Percentiles rank a stretch among this genome's conserved stretches.
Conservation (phyloP, 805 yeast genomes). For the Scheffersomyces coipomensis region DNA sequence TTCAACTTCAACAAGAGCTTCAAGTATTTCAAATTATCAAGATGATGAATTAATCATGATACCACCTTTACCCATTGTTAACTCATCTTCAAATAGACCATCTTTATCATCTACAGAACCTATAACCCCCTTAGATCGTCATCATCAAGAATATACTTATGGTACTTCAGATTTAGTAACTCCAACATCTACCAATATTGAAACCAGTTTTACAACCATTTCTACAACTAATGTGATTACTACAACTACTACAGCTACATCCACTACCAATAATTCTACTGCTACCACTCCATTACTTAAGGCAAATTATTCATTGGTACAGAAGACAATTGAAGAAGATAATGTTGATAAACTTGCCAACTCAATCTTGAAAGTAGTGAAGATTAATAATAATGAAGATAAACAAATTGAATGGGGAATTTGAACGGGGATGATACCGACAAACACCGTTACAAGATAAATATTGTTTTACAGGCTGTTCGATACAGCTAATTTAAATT, state of each 20-base stretch:
- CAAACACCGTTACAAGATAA: no score
- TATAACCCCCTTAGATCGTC: neutral
- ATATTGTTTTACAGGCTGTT: no score
- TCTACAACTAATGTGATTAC: neutral
- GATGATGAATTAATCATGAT: neutral
- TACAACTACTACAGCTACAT: neutral
- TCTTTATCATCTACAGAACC: neutral
- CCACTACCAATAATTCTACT: neutral
- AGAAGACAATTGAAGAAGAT: constrained; percentile 5
- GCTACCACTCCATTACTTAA: neutral
- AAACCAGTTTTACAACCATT: no score
- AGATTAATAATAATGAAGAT: constrained; percentile 1
- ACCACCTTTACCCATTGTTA: neutral
- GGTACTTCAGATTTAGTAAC: neutral
- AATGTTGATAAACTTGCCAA: constrained; percentile 15
- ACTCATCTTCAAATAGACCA: neutral
- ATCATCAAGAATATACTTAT: no score
- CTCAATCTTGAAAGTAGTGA: constrained; percentile 14
- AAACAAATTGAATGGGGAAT: constrained; percentile 15
- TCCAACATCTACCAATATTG: neutral
- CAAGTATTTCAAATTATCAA: neutral
- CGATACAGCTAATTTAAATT: no score
- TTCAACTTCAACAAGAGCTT: neutral
- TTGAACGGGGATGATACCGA: no score
- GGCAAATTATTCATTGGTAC: no score